Conservation (phyloP, 768 basidiomycete genomes). For the Leccinum fibrillosum region DNA sequence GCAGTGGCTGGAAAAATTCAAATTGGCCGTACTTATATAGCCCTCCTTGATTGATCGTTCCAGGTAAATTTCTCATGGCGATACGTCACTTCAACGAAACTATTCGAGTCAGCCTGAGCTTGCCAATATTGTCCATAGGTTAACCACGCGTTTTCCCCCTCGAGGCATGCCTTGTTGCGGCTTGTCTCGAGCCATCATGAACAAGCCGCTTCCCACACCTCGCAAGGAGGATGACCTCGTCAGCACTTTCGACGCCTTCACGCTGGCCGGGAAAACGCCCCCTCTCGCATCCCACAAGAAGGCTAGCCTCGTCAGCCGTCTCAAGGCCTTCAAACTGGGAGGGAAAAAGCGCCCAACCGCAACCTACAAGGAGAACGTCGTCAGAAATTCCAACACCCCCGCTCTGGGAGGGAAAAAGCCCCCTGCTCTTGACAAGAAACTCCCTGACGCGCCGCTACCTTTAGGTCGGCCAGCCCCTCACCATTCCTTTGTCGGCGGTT, state of each 20-base stretch:
- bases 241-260: constrained; percentile 32
- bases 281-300: background rate
- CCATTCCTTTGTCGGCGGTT: constrained; percentile 50
- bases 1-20: no score
- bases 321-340: constrained; percentile 9
- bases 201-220: constrained; percentile 9
- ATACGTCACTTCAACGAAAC: background rate
- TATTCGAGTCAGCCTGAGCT: constrained; percentile 16
- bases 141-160: background rate
- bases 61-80: no score
- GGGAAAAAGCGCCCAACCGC: constrained; percentile 12
- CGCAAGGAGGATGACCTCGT: constrained; percentile 27
- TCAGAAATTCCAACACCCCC: constrained; percentile 31
- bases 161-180: constrained; percentile 12
- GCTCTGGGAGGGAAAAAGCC: constrained; percentile 26
- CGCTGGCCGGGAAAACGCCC: constrained; percentile 3
- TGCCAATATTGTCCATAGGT: constrained; percentile 13
- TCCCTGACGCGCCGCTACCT: constrained; percentile 5
- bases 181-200: constrained; percentile 17
- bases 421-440: constrained; percentile 8
- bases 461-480: background rate
- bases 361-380: constrained; percentile 17
- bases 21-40: no score
- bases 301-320: background rate
- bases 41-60: no score